Base-by-base conservation (phyloP, 768 basidiomycete species). In the Amanita rimosa region DNA sequence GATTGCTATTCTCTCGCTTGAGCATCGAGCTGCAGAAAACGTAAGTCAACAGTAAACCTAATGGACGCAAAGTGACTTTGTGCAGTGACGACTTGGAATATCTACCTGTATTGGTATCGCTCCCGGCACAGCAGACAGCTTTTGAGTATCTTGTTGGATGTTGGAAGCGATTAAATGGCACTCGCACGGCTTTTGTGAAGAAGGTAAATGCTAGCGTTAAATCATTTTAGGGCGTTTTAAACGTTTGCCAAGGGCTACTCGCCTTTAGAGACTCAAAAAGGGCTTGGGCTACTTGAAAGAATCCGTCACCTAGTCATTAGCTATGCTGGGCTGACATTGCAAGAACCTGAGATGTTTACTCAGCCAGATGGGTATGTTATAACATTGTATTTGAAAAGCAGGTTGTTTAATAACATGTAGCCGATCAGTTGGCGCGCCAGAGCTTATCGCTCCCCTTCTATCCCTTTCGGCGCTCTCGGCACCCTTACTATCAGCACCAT, bases 321-420 rank as follows among this genome's bases (percentile, higher is more conserved):
- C 49, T 96, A 96, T 66, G 78, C 83, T 9, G 94, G 93, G 4
- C 73, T 97, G 42, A 85, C 77, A 19, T 69, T 99, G 8, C 91
- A 94, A 65, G 93, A 94, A 52, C 88, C 94, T 1, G 82, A 81
- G 34, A 94, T 97, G 85, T 98, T 99, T 55, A 87, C 91, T 42
- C 90, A 96, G 55, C 94, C 93, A 8, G 48, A 64, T 46, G 75
- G 79, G 92, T 88, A 63, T 51, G 76, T 68, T 21, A 41, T 42
- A 50, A 13, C 9, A 14, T 27, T 33, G 38, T 35, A 22, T 39
- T 44, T 26, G 21, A 26, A 34, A n/a, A 36, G 7, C 24, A 40
- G 43, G 44, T 38, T 9, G 27, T 41, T 16, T 38, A 24, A 21
- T 21, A 9, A n/a, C 3, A 33, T 8, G 19, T 24, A 89, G 87